Conservation (phyloP, 371 early-diverging fungal species). For the Syncephalastrum racemosum region DNA sequence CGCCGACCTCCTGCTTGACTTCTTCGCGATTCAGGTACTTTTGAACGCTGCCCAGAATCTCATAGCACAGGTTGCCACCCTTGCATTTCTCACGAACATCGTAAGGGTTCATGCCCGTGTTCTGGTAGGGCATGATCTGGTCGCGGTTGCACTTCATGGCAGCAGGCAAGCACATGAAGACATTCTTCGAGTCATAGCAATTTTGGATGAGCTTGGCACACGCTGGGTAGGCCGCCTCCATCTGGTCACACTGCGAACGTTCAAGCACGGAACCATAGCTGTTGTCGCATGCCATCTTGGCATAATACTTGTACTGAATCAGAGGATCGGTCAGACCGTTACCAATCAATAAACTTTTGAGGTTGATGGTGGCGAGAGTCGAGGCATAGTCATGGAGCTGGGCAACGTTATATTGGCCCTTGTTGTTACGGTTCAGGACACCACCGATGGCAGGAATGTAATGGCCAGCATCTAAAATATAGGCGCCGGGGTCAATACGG, state of each 20-base stretch:
- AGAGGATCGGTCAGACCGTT: conserved; percentile 92
- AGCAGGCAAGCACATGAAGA: conserved; percentile 80
- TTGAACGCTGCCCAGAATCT: conserved; percentile 75
- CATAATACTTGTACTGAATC: conserved; percentile 85
- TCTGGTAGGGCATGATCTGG: conserved; percentile 57
- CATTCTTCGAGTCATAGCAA: conserved; percentile 78
- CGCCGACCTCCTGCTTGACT: conserved; percentile 72
- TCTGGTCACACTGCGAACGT: conserved; percentile 63
- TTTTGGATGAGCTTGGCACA: conserved; percentile 75
- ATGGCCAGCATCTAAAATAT: conserved; percentile 59
- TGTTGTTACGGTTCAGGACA: conserved; percentile 63
- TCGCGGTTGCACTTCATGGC: conserved; percentile 80
- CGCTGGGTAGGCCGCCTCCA: conserved; percentile 67
- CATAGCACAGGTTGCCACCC: conserved; percentile 71
- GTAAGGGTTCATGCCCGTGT: conserved; percentile 71
- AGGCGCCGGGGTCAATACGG: background rate
- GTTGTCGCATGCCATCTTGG: conserved; percentile 83
- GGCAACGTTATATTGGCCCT: conserved; percentile 20
- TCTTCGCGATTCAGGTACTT: conserved; percentile 72
- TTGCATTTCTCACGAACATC: conserved; percentile 51
- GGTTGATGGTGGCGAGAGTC: conserved; percentile 55
- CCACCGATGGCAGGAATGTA: conserved; percentile 76
- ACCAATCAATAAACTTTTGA: conserved; percentile 80
- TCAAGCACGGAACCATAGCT: conserved; percentile 76
- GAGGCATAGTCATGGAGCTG: conserved; percentile 18